Base-by-base conservation (phyloP, 805 yeast species). In the Kluyveromyces lactis region DNA sequence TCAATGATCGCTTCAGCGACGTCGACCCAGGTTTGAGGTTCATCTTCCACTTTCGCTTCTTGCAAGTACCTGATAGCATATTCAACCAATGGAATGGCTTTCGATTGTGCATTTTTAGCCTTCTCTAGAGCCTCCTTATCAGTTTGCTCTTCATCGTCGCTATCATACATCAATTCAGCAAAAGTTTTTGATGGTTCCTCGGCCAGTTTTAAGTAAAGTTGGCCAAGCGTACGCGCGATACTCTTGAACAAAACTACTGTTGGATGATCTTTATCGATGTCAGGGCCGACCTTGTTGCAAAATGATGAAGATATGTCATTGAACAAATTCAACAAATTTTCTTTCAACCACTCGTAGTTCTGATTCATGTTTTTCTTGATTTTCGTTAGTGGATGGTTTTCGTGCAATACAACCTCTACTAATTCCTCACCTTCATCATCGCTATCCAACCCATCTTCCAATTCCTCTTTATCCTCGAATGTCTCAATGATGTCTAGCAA, bases 1-100 rank as follows among this genome's bases (percentile, higher is more conserved):
- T 82, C 75, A 26, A 90, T 85, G 52, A 76, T 67, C 1, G 95
- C 89, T 59, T 90, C 97, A 1, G 96, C 95, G 33, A 83, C 71
- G 52, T 77, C 74, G 10, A 80, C 95, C 85, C 90, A 82, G 4
- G 82, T 69, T 42, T 79, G 81, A 0, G 95, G 94, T 30, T 81
- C 86, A 33, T 79, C 84, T 15, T 75, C 78, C 37, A 77, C 77
- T 56, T 79, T 75, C 0, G 87, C 81, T 40, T 66, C 62, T 40
- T 67, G 60, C 40, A 87, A 65, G 51, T 74, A 73, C 28, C 67
- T 63, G 18, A 83, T 64, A 0, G 94, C 94, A 15, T 59, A 62
- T 8, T 57, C 49, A 9, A 78, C 72, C 26, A 69, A 58, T 2
- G 64, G 60, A 28, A 71, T 62, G 0, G 85, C 77, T 31, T 67